Percentiles rank a stretch among this genome's conserved stretches.
Conservation (phyloP, 1,284 basidiomycete genomes). For the Vanrija pseudolonga region DNA sequence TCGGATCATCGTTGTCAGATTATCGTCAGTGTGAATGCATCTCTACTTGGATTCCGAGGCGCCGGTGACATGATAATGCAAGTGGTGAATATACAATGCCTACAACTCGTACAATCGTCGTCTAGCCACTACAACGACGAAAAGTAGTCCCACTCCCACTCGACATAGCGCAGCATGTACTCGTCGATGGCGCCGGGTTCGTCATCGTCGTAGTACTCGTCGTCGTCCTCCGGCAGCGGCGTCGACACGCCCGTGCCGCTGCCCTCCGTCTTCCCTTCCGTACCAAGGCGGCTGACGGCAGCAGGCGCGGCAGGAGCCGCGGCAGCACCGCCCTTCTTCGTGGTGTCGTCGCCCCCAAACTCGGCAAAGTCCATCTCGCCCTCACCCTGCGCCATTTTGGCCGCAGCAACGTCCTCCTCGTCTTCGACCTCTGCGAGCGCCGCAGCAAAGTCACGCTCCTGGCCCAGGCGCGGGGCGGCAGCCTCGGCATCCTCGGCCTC, state of each 20-base stretch:
- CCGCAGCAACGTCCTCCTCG: constrained; percentile 76
- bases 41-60: no score
- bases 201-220: constrained; percentile 51
- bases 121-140: constrained; percentile 9
- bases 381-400: constrained; percentile 71
- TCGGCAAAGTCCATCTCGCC: constrained; percentile 75
- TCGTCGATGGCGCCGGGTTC: constrained; percentile 59
- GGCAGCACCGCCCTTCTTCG: constrained; percentile 8
- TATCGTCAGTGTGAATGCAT: no score
- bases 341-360: constrained; percentile 57
- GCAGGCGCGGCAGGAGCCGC: not conserved
- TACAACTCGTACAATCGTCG: not conserved
- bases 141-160: constrained; percentile 73
- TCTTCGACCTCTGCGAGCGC: constrained; percentile 86
- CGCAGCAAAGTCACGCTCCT: constrained; percentile 55
- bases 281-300: constrained; percentile 2
- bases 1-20: no score
- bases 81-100: no score
- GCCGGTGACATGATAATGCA: no score
- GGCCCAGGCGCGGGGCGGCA: constrained; percentile 29
- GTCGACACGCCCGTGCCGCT: constrained; percentile 2
- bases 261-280: not conserved
- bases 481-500: constrained; percentile 30
- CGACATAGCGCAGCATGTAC: constrained; percentile 78
- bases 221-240: constrained; percentile 28